A percentile compares a stretch with the other conserved stretches of the same genome.
These are phyloP conservation scores for Syzygium jambos DNA, from an alignment of 345 rosid species.

Conservation along the genomic window DNA sequence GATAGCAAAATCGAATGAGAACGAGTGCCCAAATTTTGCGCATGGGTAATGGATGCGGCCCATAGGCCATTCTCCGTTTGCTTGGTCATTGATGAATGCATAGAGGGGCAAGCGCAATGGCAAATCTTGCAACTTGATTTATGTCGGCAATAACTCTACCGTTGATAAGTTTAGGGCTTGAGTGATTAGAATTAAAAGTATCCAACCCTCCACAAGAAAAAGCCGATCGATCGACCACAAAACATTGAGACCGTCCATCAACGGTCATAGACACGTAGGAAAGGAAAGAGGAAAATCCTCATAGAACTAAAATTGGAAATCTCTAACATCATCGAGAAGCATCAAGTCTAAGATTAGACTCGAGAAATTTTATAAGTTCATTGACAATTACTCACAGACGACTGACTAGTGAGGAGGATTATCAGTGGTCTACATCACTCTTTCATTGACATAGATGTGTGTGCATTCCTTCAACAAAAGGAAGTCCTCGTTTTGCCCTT, in stretches of 20 bases:
- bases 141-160: background rate
- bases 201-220: background rate
- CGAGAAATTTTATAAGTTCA: background rate
- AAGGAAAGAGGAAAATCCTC: no score
- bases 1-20: background rate
- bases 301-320: no score
- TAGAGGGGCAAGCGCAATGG: background rate
- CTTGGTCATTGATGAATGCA: background rate
- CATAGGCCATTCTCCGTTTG: background rate
- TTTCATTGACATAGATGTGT: background rate
- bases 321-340: background rate
- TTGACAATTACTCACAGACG: background rate
- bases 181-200: background rate
- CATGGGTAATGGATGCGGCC: background rate
- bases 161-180: background rate
- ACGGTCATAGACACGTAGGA: background rate
- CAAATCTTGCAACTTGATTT: background rate
- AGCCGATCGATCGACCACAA: background rate
- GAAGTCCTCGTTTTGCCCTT: background rate
- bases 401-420: background rate
- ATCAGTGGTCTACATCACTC: background rate
- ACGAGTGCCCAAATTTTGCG: background rate
- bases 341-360: background rate
- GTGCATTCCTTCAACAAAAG: background rate
- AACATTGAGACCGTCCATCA: background rate